phyloP scores from a whole-genome alignment of 768 basidiomycete species.

The Lentinula detonsa region DNA sequence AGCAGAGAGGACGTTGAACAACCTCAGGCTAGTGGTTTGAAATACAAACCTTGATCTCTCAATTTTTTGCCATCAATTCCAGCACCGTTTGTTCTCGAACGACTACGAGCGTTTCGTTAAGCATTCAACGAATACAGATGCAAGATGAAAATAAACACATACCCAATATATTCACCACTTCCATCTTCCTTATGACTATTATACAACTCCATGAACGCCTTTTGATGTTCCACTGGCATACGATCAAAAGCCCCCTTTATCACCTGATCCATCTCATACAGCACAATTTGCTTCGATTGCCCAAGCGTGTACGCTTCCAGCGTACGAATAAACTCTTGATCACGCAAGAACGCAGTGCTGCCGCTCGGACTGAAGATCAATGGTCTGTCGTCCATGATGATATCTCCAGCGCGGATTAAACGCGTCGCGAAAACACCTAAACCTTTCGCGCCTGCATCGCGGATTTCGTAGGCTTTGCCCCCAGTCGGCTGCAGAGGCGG shows the following conservation, averaged over 20 bases:
- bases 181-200: conserved; percentile 24
- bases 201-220: conserved; percentile 18
- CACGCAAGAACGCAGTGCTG: neutral
- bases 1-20: neutral
- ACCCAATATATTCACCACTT: conserved; percentile 22
- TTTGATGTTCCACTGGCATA: conserved; percentile 15
- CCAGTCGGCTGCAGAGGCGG: neutral
- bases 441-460: neutral
- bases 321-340: neutral
- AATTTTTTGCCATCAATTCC: conserved; percentile 3
- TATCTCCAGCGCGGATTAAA: conserved; percentile 6
- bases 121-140: neutral
- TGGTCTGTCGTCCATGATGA: conserved; percentile 10
- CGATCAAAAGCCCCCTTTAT: conserved; percentile 14
- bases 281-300: neutral
- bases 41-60: neutral
- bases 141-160: neutral
- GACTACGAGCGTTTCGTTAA: neutral
- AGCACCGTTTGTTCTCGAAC: conserved; percentile 21
- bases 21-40: neutral
- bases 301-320: neutral
- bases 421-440: conserved; percentile 11
- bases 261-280: conserved; percentile 3
- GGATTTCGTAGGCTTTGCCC: neutral
- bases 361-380: conserved; percentile 1